These are phyloP conservation scores for Nissolia schottii DNA, from an alignment of 306 rosid genomes.

Conservation along the genomic window DNA sequence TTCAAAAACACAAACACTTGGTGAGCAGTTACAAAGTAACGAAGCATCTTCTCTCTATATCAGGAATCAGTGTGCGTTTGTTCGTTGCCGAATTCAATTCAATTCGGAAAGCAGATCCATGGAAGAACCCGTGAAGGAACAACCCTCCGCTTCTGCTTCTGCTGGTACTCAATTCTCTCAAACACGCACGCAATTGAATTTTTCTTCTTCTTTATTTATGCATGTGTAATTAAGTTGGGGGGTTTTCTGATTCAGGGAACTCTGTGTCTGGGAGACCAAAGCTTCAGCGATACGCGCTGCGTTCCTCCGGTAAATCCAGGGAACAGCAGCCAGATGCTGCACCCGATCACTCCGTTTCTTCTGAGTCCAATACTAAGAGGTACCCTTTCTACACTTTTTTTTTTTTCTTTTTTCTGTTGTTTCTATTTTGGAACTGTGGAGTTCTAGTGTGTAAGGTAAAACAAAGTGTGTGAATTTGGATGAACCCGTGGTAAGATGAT, in stretches of 20 bases:
- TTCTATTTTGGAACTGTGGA: neutral
- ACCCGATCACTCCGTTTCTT: conserved; percentile 31
- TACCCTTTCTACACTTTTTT: neutral
- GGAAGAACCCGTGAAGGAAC: conserved; percentile 39
- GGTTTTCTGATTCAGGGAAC: conserved; percentile 43
- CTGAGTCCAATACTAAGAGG: conserved; percentile 64
- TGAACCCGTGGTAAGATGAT: neutral
- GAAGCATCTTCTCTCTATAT: neutral
- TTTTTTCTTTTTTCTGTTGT: neutral
- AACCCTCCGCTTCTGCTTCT: conserved; percentile 34
- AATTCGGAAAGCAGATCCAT: neutral
- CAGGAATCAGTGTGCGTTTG: neutral
- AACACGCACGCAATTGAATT: neutral
- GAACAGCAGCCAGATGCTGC: conserved; percentile 38
- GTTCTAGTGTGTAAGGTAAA: neutral
- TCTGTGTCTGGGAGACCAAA: conserved; percentile 24
- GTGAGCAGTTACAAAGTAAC: conserved; percentile 4
- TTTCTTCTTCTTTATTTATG: neutral
- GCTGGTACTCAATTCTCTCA: neutral
- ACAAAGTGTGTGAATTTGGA: neutral
- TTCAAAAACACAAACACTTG: neutral
- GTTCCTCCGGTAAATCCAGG: conserved; percentile 51
- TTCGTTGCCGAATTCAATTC: neutral
- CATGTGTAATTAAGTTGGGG: neutral
- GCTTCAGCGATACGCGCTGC: conserved; percentile 59